A percentile compares a stretch with the other conserved stretches of the same genome.
These are phyloP conservation scores for Phytophthora syringae DNA, from an alignment of 352 stramenopile species.

Conservation along the genomic window DNA sequence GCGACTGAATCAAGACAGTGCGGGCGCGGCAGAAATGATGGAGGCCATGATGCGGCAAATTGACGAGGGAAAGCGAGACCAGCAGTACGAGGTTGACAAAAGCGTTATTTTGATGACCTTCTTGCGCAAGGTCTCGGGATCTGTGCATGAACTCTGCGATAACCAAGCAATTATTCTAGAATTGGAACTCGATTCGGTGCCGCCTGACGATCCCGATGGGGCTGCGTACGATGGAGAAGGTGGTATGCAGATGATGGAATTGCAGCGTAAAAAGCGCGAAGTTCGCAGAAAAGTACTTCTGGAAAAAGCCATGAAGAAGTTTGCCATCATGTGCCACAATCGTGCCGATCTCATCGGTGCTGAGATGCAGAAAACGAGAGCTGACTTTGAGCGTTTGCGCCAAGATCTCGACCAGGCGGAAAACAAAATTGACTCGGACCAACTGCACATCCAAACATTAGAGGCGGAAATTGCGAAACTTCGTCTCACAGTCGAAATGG, in stretches of 20 bases:
- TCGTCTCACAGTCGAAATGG: constrained; percentile 64
- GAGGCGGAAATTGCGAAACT: constrained; percentile 76
- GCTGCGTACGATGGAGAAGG: constrained; percentile 8
- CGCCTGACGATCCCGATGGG: constrained; percentile 36
- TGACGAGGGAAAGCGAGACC: constrained; percentile 70
- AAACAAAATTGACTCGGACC: constrained; percentile 77
- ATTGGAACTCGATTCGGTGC: constrained; percentile 48
- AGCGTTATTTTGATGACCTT: constrained; percentile 59
- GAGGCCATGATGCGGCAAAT: constrained; percentile 73
- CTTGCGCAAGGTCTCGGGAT: constrained; percentile 58
- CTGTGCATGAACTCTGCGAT: constrained; percentile 55
- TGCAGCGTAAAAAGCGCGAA: constrained; percentile 77
- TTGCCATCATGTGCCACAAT: constrained; percentile 67
- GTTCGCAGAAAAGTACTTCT: constrained; percentile 72
- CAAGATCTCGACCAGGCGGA: constrained; percentile 70
- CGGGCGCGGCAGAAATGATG: constrained; percentile 64
- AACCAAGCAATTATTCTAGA: constrained; percentile 56
- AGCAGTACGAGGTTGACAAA: constrained; percentile 66
- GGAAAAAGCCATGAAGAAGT: constrained; percentile 79
- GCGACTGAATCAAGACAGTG: constrained; percentile 74
- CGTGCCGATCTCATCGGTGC: constrained; percentile 61
- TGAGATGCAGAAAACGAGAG: constrained; percentile 62
- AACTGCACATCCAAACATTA: constrained; percentile 63
- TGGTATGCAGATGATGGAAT: constrained; percentile 51
- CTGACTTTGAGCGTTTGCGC: constrained; percentile 47